These are phyloP conservation scores for Tolypocladium inflatum DNA, from an alignment of 2,329 filamentous ascomycete species.

Conservation along the genomic window DNA sequence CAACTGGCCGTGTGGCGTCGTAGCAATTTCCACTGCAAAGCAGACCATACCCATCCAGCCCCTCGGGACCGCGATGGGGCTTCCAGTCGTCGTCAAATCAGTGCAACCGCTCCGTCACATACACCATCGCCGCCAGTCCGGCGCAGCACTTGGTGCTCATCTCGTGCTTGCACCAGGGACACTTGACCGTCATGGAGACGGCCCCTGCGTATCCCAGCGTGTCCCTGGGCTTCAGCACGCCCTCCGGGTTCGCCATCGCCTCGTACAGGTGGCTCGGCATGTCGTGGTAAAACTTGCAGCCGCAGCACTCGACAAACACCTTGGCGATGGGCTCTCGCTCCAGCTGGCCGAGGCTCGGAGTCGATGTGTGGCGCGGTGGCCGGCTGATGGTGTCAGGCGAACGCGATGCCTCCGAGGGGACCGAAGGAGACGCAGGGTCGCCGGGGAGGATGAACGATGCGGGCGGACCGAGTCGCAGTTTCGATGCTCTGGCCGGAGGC, in stretches of 20 bases:
- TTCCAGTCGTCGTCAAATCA: conserved; percentile 7
- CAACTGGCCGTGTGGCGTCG: neutral
- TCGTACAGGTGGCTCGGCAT: conserved; percentile 56
- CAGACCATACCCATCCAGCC: neutral
- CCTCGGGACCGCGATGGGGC: too few species aligned
- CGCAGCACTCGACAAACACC: conserved; percentile 57
- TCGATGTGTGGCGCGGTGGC: conserved; percentile 4
- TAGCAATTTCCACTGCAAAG: neutral
- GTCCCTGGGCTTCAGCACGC: conserved; percentile 38
- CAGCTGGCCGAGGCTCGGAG: conserved; percentile 2
- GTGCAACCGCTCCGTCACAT: conserved; percentile 55
- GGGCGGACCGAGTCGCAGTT: conserved; percentile 11
- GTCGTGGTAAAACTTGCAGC: conserved; percentile 55
- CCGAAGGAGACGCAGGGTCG: neutral
- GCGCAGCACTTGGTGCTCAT: conserved; percentile 63
- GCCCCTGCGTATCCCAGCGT: conserved; percentile 43
- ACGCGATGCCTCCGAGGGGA: neutral
- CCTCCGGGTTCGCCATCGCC: conserved; percentile 51
- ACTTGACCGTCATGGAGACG: conserved; percentile 53
- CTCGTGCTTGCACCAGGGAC: conserved; percentile 63
- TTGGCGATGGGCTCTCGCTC: conserved; percentile 41
- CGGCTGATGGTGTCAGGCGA: neutral
- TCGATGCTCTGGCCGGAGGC: conserved; percentile 3
- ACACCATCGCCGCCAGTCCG: conserved; percentile 57
- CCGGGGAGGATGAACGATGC: conserved; percentile 6